phyloP scores from a whole-genome alignment of 1,284 basidiomycete species.

The Apiotrichum brassicae region DNA sequence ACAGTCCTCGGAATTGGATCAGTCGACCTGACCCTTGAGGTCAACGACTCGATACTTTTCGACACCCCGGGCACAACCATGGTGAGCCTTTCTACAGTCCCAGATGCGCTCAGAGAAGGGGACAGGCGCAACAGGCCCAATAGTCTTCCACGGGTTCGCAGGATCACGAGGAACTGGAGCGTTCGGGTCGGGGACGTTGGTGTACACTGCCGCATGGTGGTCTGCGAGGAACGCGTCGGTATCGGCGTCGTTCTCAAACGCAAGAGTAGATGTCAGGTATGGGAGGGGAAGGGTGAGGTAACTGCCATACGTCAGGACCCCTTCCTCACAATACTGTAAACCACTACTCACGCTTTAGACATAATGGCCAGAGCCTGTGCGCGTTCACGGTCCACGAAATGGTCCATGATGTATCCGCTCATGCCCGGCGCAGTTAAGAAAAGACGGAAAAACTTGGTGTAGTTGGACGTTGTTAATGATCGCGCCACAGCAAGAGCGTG shows the following conservation, averaged over 20 bases:
- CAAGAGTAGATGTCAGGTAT: constrained; percentile 74
- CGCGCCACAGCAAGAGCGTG: constrained; percentile 88
- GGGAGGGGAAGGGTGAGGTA: constrained; percentile 70
- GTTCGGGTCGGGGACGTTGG: constrained; percentile 26
- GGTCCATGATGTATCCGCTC: constrained; percentile 99
- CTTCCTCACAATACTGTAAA: constrained; percentile 5
- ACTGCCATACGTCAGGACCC: constrained; percentile 48
- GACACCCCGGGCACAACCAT: constrained; percentile 45
- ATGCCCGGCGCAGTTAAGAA: constrained; percentile 87
- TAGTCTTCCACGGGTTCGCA: constrained; percentile 23
- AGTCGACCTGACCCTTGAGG: constrained; percentile 51
- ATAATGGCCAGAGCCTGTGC: constrained; percentile 81
- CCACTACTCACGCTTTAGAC: constrained; percentile 65
- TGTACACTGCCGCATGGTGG: constrained; percentile 66
- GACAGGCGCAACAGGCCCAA: constrained; percentile 14
- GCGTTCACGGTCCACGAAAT: constrained; percentile 90
- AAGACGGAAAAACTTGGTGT: constrained; percentile 81
- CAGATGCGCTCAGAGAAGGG: constrained; percentile 42
- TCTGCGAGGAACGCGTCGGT: constrained; percentile 64
- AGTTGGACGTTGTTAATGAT: constrained; percentile 86
- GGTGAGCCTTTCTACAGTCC: constrained; percentile 50
- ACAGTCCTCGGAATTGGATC: too few species aligned
- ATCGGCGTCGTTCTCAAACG: constrained; percentile 64
- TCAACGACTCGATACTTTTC: constrained; percentile 52
- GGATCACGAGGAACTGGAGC: constrained; percentile 15